Conservation (phyloP, 441 rosid species). For the Iberis amara region DNA sequence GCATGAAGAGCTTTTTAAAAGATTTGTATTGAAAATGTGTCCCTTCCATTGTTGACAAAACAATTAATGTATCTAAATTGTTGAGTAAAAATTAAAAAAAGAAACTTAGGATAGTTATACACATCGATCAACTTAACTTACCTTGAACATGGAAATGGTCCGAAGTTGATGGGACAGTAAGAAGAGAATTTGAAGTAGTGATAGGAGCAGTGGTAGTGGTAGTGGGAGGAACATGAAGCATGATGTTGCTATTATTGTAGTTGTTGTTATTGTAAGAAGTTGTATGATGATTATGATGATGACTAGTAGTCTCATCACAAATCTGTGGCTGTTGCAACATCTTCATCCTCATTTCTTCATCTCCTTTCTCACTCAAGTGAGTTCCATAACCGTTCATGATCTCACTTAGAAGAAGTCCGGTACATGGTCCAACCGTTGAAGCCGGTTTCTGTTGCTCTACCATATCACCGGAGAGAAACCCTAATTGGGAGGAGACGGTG, state of each 20-base stretch:
- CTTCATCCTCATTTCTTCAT: constrained; percentile 42
- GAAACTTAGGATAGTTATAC: not conserved
- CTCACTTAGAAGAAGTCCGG: constrained; percentile 65
- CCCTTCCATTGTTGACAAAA: constrained; percentile 26
- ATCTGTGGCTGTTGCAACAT: constrained; percentile 41
- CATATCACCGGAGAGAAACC: constrained; percentile 57
- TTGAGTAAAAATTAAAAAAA: constrained; percentile 3
- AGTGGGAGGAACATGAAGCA: constrained; percentile 34
- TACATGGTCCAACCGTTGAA: constrained; percentile 49
- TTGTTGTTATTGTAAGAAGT: constrained; percentile 26
- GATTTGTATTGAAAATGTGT: constrained; percentile 22
- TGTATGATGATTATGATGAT: not conserved
- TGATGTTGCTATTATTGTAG: constrained; percentile 29
- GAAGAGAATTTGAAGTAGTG: constrained; percentile 29
- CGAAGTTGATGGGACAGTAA: constrained; percentile 42
- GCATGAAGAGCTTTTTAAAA: not conserved
- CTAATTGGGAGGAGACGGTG: constrained; percentile 33
- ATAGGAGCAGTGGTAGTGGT: constrained; percentile 31
- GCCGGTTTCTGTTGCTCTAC: constrained; percentile 34
- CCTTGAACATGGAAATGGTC: constrained; percentile 52
- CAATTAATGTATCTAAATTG: constrained; percentile 18
- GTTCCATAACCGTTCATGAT: constrained; percentile 40
- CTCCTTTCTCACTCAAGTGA: constrained; percentile 34
- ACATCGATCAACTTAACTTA: constrained; percentile 28
- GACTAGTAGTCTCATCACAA: constrained; percentile 23